These are phyloP conservation scores for Linum usitatissimum DNA, from an alignment of 345 rosid species.

Conservation along the genomic window DNA sequence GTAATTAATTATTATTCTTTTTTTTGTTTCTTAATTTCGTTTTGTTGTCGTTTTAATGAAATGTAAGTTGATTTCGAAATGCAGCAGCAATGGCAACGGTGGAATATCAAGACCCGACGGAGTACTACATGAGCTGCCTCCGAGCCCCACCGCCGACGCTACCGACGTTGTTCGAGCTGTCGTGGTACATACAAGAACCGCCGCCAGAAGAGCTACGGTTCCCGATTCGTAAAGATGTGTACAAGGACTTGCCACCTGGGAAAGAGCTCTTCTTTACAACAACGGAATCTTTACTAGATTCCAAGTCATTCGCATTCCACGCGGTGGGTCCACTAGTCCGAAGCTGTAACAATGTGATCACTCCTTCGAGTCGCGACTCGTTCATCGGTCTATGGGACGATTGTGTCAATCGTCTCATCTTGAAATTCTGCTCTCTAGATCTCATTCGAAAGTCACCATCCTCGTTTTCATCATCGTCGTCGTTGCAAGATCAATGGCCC, in stretches of 20 bases:
- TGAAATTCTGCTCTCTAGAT: constrained; percentile 61
- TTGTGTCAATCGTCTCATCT: constrained; percentile 62
- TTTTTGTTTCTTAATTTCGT: not conserved
- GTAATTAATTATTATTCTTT: constrained; percentile 36
- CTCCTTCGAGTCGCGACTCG: constrained; percentile 65
- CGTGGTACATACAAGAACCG: constrained; percentile 82
- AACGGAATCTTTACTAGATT: constrained; percentile 52
- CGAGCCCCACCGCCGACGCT: constrained; percentile 46
- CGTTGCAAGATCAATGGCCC: constrained; percentile 81
- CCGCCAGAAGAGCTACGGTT: constrained; percentile 76
- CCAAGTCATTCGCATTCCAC: constrained; percentile 51
- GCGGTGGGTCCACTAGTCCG: constrained; percentile 55
- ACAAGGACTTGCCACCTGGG: constrained; percentile 67
- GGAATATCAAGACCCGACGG: constrained; percentile 90
- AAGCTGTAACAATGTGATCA: constrained; percentile 29
- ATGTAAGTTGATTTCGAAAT: not conserved
- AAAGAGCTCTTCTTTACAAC: constrained; percentile 73
- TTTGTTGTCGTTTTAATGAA: not conserved
- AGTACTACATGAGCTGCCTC: constrained; percentile 56
- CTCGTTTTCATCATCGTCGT: constrained; percentile 8
- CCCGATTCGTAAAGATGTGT: constrained; percentile 73
- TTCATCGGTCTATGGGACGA: constrained; percentile 81
- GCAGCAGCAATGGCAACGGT: constrained; percentile 41
- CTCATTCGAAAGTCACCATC: constrained; percentile 52
- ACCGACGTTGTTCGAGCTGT: constrained; percentile 64